Conservation (phyloP, 768 basidiomycete species). For the Pleurotus eryngii region DNA sequence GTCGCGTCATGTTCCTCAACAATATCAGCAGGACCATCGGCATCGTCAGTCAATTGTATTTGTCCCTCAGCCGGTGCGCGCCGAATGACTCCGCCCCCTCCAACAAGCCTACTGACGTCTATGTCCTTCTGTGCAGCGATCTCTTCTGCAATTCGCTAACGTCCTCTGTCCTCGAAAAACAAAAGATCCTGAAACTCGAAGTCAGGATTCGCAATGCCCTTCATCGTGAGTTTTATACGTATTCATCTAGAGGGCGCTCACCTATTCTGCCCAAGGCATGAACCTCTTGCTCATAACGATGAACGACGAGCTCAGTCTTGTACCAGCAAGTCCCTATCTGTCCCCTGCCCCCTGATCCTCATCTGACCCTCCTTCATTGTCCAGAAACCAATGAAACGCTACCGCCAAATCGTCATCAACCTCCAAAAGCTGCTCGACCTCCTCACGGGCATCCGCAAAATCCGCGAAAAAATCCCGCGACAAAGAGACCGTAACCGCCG, state of each 20-base stretch:
- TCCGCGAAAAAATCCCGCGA: conserved; percentile 44
- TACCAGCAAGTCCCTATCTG: conserved; percentile 35
- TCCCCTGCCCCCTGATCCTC: neutral
- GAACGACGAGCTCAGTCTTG: conserved; percentile 43
- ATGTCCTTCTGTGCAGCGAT: neutral
- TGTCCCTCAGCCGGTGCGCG: conserved; percentile 35
- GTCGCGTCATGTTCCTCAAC: conserved; percentile 41
- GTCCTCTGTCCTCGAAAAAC: conserved; percentile 20
- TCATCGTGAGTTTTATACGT: conserved; percentile 21
- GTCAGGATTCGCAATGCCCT: conserved; percentile 37
- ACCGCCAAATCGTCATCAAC: conserved; percentile 30
- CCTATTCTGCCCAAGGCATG: conserved; percentile 16
- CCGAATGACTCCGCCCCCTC: neutral
- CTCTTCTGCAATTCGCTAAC: neutral
- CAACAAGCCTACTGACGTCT: neutral
- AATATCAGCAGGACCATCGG: conserved; percentile 35
- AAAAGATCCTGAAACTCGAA: conserved; percentile 36
- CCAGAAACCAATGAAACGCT: conserved; percentile 46
- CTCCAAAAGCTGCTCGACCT: conserved; percentile 41
- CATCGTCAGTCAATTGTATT: conserved; percentile 39
- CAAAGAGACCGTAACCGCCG: conserved; percentile 36
- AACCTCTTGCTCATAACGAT: conserved; percentile 33
- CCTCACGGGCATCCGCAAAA: conserved; percentile 43
- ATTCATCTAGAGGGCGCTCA: neutral
- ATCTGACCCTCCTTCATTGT: neutral